Evolutionary conservation across 2,329 filamentous ascomycete genomes (phyloP).

Genomic region (Cladophialophora exuberans): DNA sequence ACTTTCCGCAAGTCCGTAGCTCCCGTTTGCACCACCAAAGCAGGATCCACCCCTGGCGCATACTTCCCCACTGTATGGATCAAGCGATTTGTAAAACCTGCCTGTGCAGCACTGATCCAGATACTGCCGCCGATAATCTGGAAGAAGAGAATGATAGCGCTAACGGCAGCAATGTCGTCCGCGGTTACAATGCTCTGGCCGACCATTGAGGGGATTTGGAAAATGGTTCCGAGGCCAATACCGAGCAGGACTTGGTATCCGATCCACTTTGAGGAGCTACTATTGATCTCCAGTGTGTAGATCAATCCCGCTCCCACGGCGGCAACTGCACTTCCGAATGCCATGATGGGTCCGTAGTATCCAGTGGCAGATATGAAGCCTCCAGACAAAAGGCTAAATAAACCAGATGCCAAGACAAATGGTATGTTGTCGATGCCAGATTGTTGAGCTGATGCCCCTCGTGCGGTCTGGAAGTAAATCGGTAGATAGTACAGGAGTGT

Average conservation of each 20-base stretch:
- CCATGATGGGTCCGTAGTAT: conserved; percentile 33
- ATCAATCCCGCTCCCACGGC: conserved; percentile 38
- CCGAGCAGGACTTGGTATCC: conserved; percentile 42
- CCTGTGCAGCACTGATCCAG: background rate
- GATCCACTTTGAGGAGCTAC: conserved; percentile 38
- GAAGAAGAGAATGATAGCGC: conserved; percentile 32
- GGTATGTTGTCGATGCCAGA: conserved; percentile 48
- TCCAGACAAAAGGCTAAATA: conserved; percentile 39
- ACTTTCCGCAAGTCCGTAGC: background rate
- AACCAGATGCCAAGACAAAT: conserved; percentile 41
- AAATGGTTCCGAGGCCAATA: conserved; percentile 32
- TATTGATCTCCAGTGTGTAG: conserved; percentile 37
- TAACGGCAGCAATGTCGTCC: conserved; percentile 34
- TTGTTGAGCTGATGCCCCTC: conserved; percentile 37
- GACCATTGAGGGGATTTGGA: conserved; percentile 35
- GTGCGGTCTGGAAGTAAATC: conserved; percentile 53
- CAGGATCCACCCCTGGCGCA: background rate
- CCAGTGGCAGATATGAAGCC: conserved; percentile 35
- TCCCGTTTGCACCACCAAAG: background rate
- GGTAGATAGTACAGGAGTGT: conserved; percentile 49
- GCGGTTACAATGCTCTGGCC: conserved; percentile 32
- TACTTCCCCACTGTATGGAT: background rate
- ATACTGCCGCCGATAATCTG: background rate
- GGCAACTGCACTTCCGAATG: conserved; percentile 31
- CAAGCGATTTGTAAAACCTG: background rate